phyloP scores from a whole-genome alignment of 768 basidiomycete species.

The Auriscalpium vulgare region DNA sequence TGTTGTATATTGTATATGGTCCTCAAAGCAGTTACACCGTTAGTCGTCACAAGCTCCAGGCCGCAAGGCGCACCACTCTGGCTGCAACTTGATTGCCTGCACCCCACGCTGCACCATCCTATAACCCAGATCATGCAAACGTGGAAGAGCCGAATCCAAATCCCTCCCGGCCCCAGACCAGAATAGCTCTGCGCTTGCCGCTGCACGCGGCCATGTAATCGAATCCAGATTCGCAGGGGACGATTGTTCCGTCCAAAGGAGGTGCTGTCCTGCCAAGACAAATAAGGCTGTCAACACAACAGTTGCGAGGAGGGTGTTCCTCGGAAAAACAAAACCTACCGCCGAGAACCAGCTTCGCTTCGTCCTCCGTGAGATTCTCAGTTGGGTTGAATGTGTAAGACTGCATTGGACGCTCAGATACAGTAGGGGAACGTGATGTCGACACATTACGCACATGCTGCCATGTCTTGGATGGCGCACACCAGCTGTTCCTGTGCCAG shows the following conservation, averaged over 20 bases:
- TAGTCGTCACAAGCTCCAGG: constrained; percentile 20
- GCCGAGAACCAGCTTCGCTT: constrained; percentile 55
- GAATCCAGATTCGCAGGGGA: constrained; percentile 60
- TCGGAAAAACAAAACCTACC: constrained; percentile 32
- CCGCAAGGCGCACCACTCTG: constrained; percentile 36
- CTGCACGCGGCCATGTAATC: constrained; percentile 67
- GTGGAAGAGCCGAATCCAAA: constrained; percentile 41
- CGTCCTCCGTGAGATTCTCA: constrained; percentile 39
- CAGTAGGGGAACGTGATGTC: constrained; percentile 15
- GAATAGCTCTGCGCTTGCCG: constrained; percentile 66
- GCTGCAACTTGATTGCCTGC: constrained; percentile 28
- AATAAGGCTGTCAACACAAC: neutral
- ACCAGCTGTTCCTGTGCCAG: constrained; percentile 51
- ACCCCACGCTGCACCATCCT: constrained; percentile 29
- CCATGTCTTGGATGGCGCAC: constrained; percentile 78
- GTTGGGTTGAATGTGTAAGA: constrained; percentile 69
- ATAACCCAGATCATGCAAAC: constrained; percentile 43
- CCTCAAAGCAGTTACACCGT: neutral
- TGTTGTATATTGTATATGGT: too few species aligned
- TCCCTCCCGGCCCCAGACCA: constrained; percentile 49
- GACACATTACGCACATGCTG: constrained; percentile 40
- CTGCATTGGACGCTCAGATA: constrained; percentile 18
- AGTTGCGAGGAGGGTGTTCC: neutral
- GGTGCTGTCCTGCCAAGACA: constrained; percentile 41
- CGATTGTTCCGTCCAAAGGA: constrained; percentile 71